These are phyloP conservation scores for Fraxinus ornus DNA, from an alignment of 305 asterid genomes.

Conservation along the genomic window DNA sequence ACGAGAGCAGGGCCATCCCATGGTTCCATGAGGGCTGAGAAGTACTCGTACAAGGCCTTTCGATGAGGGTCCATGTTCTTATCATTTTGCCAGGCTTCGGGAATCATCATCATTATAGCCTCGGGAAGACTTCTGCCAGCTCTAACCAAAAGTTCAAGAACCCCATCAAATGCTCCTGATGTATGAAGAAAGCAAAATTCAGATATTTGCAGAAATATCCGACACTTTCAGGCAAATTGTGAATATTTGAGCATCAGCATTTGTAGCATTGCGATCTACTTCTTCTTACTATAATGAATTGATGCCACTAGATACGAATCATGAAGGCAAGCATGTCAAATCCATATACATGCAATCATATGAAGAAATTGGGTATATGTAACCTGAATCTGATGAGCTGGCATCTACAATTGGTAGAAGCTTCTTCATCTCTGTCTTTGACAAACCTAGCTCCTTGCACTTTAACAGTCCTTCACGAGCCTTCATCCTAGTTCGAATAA, in stretches of 20 bases:
- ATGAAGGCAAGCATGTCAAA: neutral
- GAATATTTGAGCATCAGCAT: neutral
- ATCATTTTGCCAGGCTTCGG: conserved; percentile 99
- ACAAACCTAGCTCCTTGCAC: conserved; percentile 91
- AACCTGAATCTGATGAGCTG: conserved; percentile 99
- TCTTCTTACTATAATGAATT: neutral
- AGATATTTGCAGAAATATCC: conserved; percentile 5
- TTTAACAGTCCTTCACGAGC: conserved; percentile 99
- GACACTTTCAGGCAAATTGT: neutral
- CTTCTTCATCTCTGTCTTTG: conserved; percentile 89
- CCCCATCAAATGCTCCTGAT: conserved; percentile 98
- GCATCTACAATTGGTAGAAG: conserved; percentile 97
- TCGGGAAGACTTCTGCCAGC: conserved; percentile 99
- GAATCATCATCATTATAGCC: conserved; percentile 99
- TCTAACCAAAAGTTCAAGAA: conserved; percentile 95
- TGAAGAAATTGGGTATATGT: neutral
- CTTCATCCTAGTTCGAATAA: conserved; percentile 63
- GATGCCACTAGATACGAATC: neutral
- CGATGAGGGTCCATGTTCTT: conserved; percentile 92
- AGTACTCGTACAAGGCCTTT: conserved; percentile 86
- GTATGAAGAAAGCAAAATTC: conserved; percentile 1
- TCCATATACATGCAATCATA: conserved; percentile 5
- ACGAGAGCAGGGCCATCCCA: conserved; percentile 99
- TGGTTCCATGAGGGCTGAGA: conserved; percentile 96
- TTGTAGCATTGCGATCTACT: neutral